phyloP scores from a whole-genome alignment of 306 rosid species.

The Comarum palustre region DNA sequence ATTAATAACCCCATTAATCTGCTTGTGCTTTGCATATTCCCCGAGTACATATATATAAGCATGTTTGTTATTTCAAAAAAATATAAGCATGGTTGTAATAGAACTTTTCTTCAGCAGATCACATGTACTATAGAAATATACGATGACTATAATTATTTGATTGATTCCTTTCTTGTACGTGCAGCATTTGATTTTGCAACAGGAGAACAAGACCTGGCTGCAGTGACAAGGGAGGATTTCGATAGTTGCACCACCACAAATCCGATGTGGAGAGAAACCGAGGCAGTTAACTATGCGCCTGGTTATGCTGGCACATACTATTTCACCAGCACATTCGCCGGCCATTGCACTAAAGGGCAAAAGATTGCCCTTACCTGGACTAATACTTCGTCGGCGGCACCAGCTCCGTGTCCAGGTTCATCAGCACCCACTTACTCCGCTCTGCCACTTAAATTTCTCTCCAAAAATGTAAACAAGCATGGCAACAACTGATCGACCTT shows the following conservation, averaged over 20 bases:
- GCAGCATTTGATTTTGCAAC: constrained; percentile 22
- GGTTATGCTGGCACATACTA: constrained; percentile 17
- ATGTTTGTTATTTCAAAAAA: too few species aligned
- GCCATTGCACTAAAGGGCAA: too few species aligned
- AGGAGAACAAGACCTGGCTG: constrained; percentile 2
- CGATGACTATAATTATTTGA: neutral
- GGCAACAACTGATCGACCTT: neutral
- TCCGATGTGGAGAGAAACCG: neutral
- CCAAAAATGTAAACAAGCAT: neutral
- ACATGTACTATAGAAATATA: neutral
- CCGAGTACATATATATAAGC: too few species aligned
- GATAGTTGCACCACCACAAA: neutral
- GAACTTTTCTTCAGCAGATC: too few species aligned
- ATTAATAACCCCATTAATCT: neutral
- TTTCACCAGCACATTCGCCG: too few species aligned
- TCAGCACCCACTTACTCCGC: neutral
- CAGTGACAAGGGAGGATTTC: constrained; percentile 8
- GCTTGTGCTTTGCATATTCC: too few species aligned
- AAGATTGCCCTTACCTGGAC: constrained; percentile 27
- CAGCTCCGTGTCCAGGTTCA: constrained; percentile 18
- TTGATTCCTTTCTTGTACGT: neutral
- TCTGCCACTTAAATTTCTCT: neutral
- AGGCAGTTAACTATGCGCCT: constrained; percentile 25
- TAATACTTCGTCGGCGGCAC: neutral
- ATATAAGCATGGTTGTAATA: too few species aligned